Evolutionary conservation across 345 rosid species (phyloP), one percentile per base, ranked within the genome.

Genomic region (Camelina laxa): DNA sequence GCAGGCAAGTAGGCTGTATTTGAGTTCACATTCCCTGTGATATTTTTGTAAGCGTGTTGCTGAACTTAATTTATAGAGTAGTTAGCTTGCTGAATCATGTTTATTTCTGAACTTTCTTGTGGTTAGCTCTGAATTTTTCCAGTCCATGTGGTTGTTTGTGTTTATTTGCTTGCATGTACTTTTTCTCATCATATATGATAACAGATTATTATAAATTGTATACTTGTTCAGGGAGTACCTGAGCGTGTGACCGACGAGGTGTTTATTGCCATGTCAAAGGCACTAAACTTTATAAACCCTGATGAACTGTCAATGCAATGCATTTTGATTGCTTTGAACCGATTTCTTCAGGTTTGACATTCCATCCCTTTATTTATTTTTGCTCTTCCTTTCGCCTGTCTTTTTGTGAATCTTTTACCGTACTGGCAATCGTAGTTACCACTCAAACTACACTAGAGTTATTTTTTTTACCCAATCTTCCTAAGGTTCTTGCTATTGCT

Each of bases 241-340:
- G 92, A 88, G 59, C 89, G 96, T n/a, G 98, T 94, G 80, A 94
- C 93, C 33, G 82, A 84, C 1, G 96, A 94, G 82, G 98, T 94
- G 85, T 91, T 94, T 60, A 88, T 94, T 82, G 97, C 98, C 73
- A 94, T 94, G 97, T 91, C 97, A 67, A 91, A 94, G 87, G 98
- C 97, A 8, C 82, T 90, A 58, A 94, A 94, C 83, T 94, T 94
- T 77, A 87, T 94, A 72, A 94, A 91, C 73, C 97, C 96, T 1
- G 93, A 94, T 71, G 98, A 90, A 76, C 91, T 91, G 42, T 94
- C 98, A 36, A 94, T 94, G 98, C 98, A 91, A 58, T 87, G 93
- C 56, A 88, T 94, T 64, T 80, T 94, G 81, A 91, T 94, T 79
- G 97, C 97, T 61, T 86, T 94, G 76, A 94, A 91, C 74, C 83